Percentiles rank a stretch among this genome's conserved stretches.
These are phyloP conservation scores for Komagataella mondaviorum DNA, from an alignment of 805 yeast species.

Conservation along the genomic window DNA sequence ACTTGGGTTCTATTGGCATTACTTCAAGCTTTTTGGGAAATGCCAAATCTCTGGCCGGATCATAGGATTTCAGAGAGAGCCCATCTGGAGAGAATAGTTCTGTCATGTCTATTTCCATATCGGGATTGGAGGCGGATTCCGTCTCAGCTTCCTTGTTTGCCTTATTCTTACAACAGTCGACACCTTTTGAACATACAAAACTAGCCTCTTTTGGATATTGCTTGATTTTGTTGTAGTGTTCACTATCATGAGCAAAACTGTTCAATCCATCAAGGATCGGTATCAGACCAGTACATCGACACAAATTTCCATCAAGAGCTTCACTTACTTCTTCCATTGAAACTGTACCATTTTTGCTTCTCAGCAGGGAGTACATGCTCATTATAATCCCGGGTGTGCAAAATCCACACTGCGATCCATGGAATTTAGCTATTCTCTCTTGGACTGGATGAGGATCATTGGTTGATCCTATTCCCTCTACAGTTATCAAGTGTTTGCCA, in stretches of 20 bases:
- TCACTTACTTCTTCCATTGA: constrained; percentile 25
- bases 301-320: constrained; percentile 32
- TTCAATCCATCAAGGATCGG: constrained; percentile 34
- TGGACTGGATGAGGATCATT: constrained; percentile 32
- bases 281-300: constrained; percentile 37
- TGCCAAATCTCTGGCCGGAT: constrained; percentile 22
- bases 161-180: constrained; percentile 9
- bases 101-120: constrained; percentile 19
- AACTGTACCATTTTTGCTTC: constrained; percentile 22
- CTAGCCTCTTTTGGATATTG: constrained; percentile 3
- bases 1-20: constrained; percentile 14
- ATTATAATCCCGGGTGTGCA: constrained; percentile 39
- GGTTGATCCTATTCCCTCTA: constrained; percentile 30
- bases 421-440: constrained; percentile 31
- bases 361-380: constrained; percentile 27
- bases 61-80: constrained; percentile 23
- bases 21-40: constrained; percentile 23
- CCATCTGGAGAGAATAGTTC: constrained; percentile 24
- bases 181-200: constrained; percentile 8
- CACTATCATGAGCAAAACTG: constrained; percentile 23
- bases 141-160: constrained; percentile 2
- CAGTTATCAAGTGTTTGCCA: constrained; percentile 31
- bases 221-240: constrained; percentile 14
- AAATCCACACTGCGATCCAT: constrained; percentile 38
- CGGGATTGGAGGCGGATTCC: constrained; percentile 8